Conservation (phyloP, 2,329 filamentous ascomycete species). For the Cladorrhinum sp. region DNA sequence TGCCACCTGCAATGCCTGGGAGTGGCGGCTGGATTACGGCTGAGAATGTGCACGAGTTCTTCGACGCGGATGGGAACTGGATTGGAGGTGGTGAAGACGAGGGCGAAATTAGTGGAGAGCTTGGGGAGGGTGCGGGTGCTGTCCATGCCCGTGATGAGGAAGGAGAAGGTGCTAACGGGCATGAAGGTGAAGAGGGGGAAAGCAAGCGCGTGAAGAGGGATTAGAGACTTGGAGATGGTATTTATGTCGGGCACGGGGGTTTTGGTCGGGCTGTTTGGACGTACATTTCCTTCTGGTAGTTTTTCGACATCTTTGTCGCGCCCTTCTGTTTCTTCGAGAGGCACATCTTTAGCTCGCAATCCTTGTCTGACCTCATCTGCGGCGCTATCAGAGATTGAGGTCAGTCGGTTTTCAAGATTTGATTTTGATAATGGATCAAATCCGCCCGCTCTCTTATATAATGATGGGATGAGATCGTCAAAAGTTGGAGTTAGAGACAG, state of each 20-base stretch:
- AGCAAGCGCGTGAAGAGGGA: conserved; percentile 22
- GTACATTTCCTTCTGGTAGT: too few relatives aligned
- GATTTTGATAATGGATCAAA: too few relatives aligned
- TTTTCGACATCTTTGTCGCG: too few relatives aligned
- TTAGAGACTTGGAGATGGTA: conserved; percentile 2
- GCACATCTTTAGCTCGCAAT: too few relatives aligned
- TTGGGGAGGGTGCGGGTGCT: conserved; percentile 26
- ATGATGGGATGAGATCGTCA: too few relatives aligned
- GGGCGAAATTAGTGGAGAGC: conserved; percentile 39
- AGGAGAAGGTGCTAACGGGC: conserved; percentile 8
- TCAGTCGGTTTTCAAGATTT: too few relatives aligned
- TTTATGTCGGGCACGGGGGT: not conserved
- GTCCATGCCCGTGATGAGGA: conserved; percentile 25
- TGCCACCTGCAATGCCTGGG: conserved; percentile 68
- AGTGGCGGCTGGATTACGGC: conserved; percentile 85
- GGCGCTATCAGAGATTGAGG: too few relatives aligned
- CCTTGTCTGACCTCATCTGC: too few relatives aligned
- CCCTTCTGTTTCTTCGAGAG: too few relatives aligned
- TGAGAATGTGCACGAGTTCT: conserved; percentile 82
- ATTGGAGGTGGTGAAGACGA: conserved; percentile 47
- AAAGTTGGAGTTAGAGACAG: too few relatives aligned
- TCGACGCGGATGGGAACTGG: conserved; percentile 79
- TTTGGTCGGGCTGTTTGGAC: too few relatives aligned
- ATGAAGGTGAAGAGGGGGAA: conserved; percentile 15
- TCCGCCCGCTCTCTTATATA: too few relatives aligned